phyloP scores from a whole-genome alignment of 768 basidiomycete species.

The Tricholoma furcatifolium region DNA sequence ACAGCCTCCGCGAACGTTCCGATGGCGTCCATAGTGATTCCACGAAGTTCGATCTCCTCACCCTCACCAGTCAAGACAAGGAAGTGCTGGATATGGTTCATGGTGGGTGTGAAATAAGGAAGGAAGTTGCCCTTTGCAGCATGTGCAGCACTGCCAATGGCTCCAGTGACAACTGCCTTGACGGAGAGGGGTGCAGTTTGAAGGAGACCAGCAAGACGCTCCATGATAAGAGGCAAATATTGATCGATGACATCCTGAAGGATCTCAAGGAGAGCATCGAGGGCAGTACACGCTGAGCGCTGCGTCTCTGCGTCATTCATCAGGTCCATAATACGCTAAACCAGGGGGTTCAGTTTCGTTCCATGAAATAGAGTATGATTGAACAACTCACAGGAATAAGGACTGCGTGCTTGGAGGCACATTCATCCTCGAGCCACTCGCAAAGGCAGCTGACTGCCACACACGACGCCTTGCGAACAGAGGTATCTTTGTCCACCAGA shows the following conservation, averaged over 20 bases:
- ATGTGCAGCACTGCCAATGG: conserved; percentile 97
- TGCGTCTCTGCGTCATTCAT: conserved; percentile 87
- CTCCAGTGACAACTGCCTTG: conserved; percentile 94
- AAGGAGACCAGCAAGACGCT: conserved; percentile 82
- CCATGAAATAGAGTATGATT: background rate
- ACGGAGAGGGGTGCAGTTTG: conserved; percentile 83
- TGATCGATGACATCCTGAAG: conserved; percentile 86
- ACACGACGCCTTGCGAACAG: conserved; percentile 94
- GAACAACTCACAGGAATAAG: conserved; percentile 74
- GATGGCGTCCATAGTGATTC: conserved; percentile 98
- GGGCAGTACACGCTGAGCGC: conserved; percentile 91
- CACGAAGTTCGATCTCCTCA: conserved; percentile 91
- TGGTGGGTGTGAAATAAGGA: conserved; percentile 92
- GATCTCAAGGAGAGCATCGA: conserved; percentile 95
- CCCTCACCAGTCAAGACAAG: conserved; percentile 82
- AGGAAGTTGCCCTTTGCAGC: conserved; percentile 89
- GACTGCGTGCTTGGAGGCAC: conserved; percentile 74
- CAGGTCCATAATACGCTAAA: conserved; percentile 84
- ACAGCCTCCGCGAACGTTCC: conserved; percentile 98
- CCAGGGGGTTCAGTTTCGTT: background rate
- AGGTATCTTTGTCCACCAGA: conserved; percentile 77
- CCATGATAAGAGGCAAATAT: conserved; percentile 94
- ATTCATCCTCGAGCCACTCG: conserved; percentile 96
- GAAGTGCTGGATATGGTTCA: conserved; percentile 87
- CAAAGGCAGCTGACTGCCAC: conserved; percentile 94